These are phyloP conservation scores for Blastobotrys capitulatus DNA, from an alignment of 1,139 yeast genomes.

Conservation along the genomic window DNA sequence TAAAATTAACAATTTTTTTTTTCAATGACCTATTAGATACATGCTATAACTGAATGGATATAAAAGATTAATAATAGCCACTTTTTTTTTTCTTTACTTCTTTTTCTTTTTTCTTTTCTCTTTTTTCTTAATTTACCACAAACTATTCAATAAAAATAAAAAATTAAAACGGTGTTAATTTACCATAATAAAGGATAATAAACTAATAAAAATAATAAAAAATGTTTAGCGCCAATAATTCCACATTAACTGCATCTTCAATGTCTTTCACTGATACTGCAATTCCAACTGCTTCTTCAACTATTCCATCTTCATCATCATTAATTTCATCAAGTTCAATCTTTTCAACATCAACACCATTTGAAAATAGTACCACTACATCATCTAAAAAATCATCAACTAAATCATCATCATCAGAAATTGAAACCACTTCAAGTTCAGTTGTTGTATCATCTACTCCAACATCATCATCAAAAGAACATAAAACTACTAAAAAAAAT, in stretches of 20 bases:
- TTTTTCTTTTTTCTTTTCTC: too few relatives aligned
- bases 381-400: neutral
- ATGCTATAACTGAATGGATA: too few relatives aligned
- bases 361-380: neutral
- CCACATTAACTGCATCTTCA: neutral
- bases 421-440: neutral
- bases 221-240: constrained; percentile 1
- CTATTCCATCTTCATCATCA: neutral
- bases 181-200: neutral
- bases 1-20: too few relatives aligned
- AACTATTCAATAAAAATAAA: neutral
- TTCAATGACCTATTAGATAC: neutral
- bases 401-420: neutral
- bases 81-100: too few relatives aligned
- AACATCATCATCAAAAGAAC: neutral
- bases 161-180: neutral
- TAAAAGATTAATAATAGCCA: too few relatives aligned
- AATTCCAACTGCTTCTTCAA: neutral
- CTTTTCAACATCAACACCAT: neutral
- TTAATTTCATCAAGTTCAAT: neutral
- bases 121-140: too few relatives aligned
- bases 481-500: neutral
- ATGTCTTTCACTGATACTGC: neutral
- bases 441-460: neutral
- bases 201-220: too few relatives aligned